These are phyloP conservation scores for Quercus gilva DNA, from an alignment of 306 rosid species.

Conservation along the genomic window DNA sequence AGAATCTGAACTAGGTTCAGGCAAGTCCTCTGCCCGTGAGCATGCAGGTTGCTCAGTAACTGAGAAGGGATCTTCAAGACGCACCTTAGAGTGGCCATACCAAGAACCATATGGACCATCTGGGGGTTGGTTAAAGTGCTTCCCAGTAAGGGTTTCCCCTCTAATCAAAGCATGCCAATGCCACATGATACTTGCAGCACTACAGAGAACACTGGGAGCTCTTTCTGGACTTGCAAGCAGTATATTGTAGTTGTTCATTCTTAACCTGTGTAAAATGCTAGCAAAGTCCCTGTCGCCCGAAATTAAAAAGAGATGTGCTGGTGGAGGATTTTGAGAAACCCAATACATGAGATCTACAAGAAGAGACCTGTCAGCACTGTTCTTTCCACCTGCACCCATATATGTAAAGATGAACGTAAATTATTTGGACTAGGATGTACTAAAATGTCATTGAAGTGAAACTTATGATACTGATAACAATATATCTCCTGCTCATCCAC, in stretches of 20 bases:
- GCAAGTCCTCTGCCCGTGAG: slow-evolving; percentile 29
- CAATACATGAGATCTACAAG: slow-evolving; percentile 77
- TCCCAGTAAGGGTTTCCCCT: slow-evolving; percentile 69
- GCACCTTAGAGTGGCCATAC: slow-evolving; percentile 64
- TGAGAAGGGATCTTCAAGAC: slow-evolving; percentile 58
- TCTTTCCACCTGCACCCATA: slow-evolving; percentile 73
- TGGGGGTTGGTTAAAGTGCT: slow-evolving; percentile 75
- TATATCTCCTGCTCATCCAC: not conserved
- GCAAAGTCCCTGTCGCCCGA: slow-evolving; percentile 81
- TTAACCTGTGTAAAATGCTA: slow-evolving; percentile 60
- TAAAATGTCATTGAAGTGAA: slow-evolving; percentile 3
- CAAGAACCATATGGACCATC: slow-evolving; percentile 74
- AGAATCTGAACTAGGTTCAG: slow-evolving; percentile 30
- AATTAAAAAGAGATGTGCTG: slow-evolving; percentile 86
- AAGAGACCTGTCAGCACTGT: slow-evolving; percentile 79
- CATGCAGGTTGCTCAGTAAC: slow-evolving; percentile 26
- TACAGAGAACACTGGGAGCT: slow-evolving; percentile 61
- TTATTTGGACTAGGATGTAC: not conserved
- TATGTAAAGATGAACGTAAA: not conserved
- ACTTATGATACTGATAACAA: not conserved
- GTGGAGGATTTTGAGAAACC: slow-evolving; percentile 97
- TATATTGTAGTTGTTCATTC: slow-evolving; percentile 89
- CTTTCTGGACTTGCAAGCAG: slow-evolving; percentile 57
- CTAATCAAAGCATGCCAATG: slow-evolving; percentile 68
- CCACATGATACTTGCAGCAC: slow-evolving; percentile 96